These are phyloP conservation scores for Trametes punicea DNA, from an alignment of 768 basidiomycete species.

Conservation along the genomic window DNA sequence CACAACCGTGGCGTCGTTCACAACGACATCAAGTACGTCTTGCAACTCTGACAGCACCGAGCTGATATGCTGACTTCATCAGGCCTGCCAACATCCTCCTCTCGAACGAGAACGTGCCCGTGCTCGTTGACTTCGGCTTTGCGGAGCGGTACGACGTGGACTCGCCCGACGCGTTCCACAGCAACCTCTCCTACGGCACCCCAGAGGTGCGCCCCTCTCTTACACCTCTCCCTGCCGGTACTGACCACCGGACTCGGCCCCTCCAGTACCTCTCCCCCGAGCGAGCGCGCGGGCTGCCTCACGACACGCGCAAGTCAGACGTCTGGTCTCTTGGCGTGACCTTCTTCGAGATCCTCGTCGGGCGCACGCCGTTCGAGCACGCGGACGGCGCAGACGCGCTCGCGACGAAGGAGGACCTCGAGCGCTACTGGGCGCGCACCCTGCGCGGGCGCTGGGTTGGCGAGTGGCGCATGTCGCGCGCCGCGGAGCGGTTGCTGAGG, in stretches of 20 bases:
- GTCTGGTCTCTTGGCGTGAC: slow-evolving; percentile 86
- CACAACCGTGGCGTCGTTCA: slow-evolving; percentile 84
- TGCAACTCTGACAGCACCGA: neutral
- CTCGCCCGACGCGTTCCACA: slow-evolving; percentile 68
- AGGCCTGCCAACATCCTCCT: slow-evolving; percentile 94
- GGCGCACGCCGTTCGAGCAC: slow-evolving; percentile 89
- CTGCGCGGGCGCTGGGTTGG: slow-evolving; percentile 87
- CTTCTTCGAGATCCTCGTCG: slow-evolving; percentile 91
- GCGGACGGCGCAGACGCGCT: slow-evolving; percentile 71
- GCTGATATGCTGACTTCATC: slow-evolving; percentile 5
- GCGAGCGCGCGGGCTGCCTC: slow-evolving; percentile 80
- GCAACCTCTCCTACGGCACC: slow-evolving; percentile 84
- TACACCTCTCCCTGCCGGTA: neutral
- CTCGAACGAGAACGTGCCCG: slow-evolving; percentile 70
- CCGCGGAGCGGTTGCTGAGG: slow-evolving; percentile 64
- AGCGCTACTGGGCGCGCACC: slow-evolving; percentile 85
- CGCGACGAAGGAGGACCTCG: slow-evolving; percentile 72
- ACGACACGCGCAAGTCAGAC: slow-evolving; percentile 92
- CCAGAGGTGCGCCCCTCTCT: slow-evolving; percentile 59
- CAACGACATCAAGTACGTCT: slow-evolving; percentile 87
- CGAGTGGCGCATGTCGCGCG: slow-evolving; percentile 63
- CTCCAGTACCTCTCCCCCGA: slow-evolving; percentile 89
- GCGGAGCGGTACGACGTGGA: slow-evolving; percentile 78
- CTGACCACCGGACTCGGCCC: neutral
- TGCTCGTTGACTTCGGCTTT: slow-evolving; percentile 96